Evolutionary conservation across 495 filamentous ascomycete genomes (phyloP), one percentile per base, ranked within the genome.

Genomic region (Staphylotrichum longicolle): DNA sequence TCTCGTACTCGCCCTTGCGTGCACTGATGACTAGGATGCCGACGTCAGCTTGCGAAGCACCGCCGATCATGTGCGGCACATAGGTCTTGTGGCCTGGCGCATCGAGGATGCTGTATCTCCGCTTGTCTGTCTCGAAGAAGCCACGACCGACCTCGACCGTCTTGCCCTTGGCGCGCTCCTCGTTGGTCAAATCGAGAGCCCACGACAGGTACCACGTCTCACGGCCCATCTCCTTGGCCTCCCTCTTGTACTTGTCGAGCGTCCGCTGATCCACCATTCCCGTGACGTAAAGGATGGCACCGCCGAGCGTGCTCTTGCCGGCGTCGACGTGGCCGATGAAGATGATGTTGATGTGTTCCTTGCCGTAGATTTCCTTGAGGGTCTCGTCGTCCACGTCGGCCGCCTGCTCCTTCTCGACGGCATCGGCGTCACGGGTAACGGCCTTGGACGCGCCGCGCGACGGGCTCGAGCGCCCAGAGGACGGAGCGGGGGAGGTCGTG

Each of bases 251-350:
- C 74, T 99, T 99, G 10, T 99, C 94, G 80, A 99, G 83, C 20
- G 94, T 99, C 67, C 94, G 85, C 75, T 99, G 93, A 70, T 99
- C 95, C 11, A 99, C 94, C 94, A 99, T 99, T 48, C 94, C 94
- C 14, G 94, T 97, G 60, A 83, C 85, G 70, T 94, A 96, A 4
- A 98, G 79, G 58, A 99, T 94, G 48, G 87, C 86, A 49, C 94
- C 94, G 68, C 95, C 94, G 7, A 99, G 83, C 3, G 94, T 98
- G 15, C 90, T 94, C 78, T 98, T 99, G 67, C 94, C 94, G 61
- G 93, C 93, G 75, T 98, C 94, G 61, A 98, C 94, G 80, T 97
- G 94, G 54, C 94, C 94, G 68, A 98, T 90, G 81, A 98, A 98
- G 60, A 98, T 96, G 53, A 98, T 85, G 72, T 98, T 98, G 63